Evolutionary conservation across 2,329 filamentous ascomycete genomes (phyloP).

Genomic region (Fusarium verticillioides): DNA sequence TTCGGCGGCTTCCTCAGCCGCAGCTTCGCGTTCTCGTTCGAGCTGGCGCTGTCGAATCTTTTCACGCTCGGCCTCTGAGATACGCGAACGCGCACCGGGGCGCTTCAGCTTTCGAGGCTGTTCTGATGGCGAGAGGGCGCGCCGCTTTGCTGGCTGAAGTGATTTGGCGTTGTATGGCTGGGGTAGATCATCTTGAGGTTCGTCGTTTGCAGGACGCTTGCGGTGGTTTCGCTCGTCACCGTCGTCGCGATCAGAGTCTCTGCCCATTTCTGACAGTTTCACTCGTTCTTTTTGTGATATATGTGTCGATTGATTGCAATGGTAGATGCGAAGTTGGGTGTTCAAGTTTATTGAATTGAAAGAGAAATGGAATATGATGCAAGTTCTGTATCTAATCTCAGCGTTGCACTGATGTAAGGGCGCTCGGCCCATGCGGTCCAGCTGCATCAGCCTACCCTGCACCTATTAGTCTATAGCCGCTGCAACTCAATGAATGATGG

Average conservation of each 20-base stretch:
- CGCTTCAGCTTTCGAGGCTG: constrained; percentile 74
- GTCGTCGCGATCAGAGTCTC: constrained; percentile 23
- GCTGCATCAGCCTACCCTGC: constrained; percentile 15
- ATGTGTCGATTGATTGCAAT: neutral
- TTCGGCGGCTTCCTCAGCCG: constrained; percentile 50
- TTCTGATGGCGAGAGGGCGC: constrained; percentile 65
- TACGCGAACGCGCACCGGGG: constrained; percentile 73
- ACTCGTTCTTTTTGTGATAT: neutral
- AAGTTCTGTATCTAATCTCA: constrained; percentile 23
- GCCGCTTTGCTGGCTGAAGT: constrained; percentile 68
- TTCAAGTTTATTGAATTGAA: neutral
- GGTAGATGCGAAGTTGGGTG: neutral
- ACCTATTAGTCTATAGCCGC: constrained; percentile 10
- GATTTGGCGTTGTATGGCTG: constrained; percentile 70
- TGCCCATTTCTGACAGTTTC: constrained; percentile 20
- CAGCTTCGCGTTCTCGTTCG: constrained; percentile 63
- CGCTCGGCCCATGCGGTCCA: constrained; percentile 25
- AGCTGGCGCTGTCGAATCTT: constrained; percentile 72
- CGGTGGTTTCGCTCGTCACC: constrained; percentile 39
- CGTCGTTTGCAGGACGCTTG: constrained; percentile 50
- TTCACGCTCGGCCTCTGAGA: constrained; percentile 74
- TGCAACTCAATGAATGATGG: neutral
- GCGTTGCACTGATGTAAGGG: neutral
- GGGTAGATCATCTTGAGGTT: constrained; percentile 59
- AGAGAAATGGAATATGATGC: constrained; percentile 3